These are phyloP conservation scores for Chaetoceros tenuissimus DNA, from an alignment of 108 stramenopile genomes.

Conservation along the genomic window DNA sequence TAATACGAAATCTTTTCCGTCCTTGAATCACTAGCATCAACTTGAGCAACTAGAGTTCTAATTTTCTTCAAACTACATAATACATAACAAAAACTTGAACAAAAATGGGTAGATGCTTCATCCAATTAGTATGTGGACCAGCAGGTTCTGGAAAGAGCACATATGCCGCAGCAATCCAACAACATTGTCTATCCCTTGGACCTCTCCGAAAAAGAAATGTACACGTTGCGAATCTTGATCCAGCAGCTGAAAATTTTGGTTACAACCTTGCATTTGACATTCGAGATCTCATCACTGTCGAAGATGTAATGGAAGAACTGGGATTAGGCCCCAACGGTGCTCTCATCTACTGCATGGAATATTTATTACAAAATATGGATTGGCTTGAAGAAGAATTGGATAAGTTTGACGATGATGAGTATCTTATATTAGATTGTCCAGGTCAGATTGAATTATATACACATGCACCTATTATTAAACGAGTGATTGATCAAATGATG, in stretches of 20 bases:
- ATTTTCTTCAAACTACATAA: too few species aligned
- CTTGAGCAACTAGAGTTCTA: too few species aligned
- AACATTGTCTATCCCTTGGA: conserved; percentile 58
- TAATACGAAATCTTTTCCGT: too few species aligned
- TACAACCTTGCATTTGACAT: conserved; percentile 85
- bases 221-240: conserved; percentile 95
- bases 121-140: conserved; percentile 59
- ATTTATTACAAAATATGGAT: conserved; percentile 90
- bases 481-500: conserved; percentile 74
- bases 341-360: conserved; percentile 99
- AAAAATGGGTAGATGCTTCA: conserved; percentile 25
- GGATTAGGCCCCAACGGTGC: conserved; percentile 95
- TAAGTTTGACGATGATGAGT: conserved; percentile 91
- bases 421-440: conserved; percentile 97
- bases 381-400: conserved; percentile 89
- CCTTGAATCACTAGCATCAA: too few species aligned
- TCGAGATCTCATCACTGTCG: conserved; percentile 91
- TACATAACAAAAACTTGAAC: too few species aligned
- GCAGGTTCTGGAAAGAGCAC: conserved; percentile 86
- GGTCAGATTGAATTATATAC: conserved; percentile 96
- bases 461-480: conserved; percentile 94
- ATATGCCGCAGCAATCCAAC: conserved; percentile 77
- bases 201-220: conserved; percentile 44
- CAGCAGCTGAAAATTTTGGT: conserved; percentile 90
- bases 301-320: conserved; percentile 98